Conservation (phyloP, 129 eudicot species). For the Erigeron canadensis region DNA sequence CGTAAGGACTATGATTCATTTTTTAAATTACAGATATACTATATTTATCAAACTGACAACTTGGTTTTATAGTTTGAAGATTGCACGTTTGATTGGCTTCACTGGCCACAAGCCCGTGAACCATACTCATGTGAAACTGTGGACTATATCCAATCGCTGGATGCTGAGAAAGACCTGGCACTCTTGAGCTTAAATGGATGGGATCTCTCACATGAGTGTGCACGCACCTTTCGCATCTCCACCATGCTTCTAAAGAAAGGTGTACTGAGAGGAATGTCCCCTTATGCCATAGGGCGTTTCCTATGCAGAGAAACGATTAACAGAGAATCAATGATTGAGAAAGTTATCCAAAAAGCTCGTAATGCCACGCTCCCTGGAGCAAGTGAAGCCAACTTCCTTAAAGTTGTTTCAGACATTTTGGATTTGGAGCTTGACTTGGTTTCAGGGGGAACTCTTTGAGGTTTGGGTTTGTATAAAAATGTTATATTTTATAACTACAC, state of each 20-base stretch:
- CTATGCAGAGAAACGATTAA: conserved; percentile 65
- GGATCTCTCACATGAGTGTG: conserved; percentile 50
- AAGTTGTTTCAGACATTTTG: conserved; percentile 44
- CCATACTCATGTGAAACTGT: conserved; percentile 47
- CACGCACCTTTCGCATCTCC: conserved; percentile 58
- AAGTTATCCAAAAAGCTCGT: conserved; percentile 47
- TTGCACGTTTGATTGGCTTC: conserved; percentile 71
- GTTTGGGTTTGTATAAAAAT: conserved; percentile 23
- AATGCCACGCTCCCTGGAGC: conserved; percentile 46
- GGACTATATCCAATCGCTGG: conserved; percentile 50
- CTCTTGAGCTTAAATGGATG: conserved; percentile 54
- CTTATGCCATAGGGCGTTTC: conserved; percentile 54
- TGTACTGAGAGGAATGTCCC: conserved; percentile 47
- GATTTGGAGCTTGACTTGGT: conserved; percentile 47
- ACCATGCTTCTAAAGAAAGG: conserved; percentile 76
- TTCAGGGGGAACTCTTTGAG: conserved; percentile 16
- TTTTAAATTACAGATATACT: too few relatives aligned
- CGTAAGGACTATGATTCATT: conserved; percentile 37
- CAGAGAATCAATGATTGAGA: conserved; percentile 56
- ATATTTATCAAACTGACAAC: not conserved
- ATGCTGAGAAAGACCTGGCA: conserved; percentile 52
- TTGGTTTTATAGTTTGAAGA: conserved; percentile 56
- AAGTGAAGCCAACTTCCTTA: conserved; percentile 54
- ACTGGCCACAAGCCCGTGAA: conserved; percentile 71
- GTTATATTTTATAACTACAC: not conserved